A percentile compares a stretch with the other conserved stretches of the same genome.
Evolutionary conservation across 768 basidiomycete species (phyloP).

Genomic region (Flagelloscypha sp.): DNA sequence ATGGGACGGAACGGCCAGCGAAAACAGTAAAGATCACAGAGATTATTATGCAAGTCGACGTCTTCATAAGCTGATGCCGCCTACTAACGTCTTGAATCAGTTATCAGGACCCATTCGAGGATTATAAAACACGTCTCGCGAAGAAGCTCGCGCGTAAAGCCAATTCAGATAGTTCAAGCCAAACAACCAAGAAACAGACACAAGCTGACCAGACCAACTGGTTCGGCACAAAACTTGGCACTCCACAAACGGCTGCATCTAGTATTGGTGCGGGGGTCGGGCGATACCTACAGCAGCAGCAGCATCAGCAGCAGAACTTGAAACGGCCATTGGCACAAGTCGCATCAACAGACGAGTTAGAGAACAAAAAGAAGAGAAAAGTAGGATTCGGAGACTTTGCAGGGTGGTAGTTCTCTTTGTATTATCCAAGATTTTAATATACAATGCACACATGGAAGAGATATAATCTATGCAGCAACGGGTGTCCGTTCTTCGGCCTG

Average conservation of each 20-base stretch:
- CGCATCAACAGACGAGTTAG: constrained; percentile 23
- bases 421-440: not conserved
- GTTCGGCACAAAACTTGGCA: constrained; percentile 82
- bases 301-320: too few relatives aligned
- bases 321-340: constrained; percentile 35
- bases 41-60: constrained; percentile 64
- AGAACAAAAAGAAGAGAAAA: constrained; percentile 72
- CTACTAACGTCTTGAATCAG: constrained; percentile 26
- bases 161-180: too few relatives aligned
- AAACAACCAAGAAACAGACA: constrained; percentile 39
- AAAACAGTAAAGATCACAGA: constrained; percentile 83
- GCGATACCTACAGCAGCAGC: constrained; percentile 77
- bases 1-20: constrained; percentile 79
- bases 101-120: constrained; percentile 92
- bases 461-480: constrained; percentile 20
- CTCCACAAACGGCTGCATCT: constrained; percentile 26
- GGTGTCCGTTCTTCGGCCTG: constrained; percentile 19
- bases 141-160: constrained; percentile 56
- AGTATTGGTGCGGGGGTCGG: constrained; percentile 48
- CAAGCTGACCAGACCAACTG: constrained; percentile 51
- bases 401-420: constrained; percentile 71
- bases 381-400: constrained; percentile 90
- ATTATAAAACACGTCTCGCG: constrained; percentile 76
- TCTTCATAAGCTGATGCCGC: not conserved
- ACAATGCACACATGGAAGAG: not conserved